phyloP scores from a whole-genome alignment of 1,139 yeast species.

The Lodderomyces margitis region DNA sequence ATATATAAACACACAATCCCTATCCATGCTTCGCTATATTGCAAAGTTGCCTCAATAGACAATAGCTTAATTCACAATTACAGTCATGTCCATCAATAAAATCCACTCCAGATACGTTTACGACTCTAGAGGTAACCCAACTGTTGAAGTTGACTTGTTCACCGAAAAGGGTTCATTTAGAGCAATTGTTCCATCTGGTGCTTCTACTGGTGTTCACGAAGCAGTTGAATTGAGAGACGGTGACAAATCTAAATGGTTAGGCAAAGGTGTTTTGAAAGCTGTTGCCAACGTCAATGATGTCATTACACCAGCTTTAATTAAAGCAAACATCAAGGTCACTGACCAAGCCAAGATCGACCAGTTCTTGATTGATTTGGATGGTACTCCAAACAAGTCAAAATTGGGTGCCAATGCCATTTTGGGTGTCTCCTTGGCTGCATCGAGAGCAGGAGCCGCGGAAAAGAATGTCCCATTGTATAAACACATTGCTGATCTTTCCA shows the following conservation, averaged over 20 bases:
- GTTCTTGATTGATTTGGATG: constrained; percentile 76
- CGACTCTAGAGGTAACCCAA: constrained; percentile 98
- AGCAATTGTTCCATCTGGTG: constrained; percentile 95
- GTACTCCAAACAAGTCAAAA: constrained; percentile 91
- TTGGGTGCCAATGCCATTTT: constrained; percentile 95
- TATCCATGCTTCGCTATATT: too few species aligned
- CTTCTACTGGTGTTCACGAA: constrained; percentile 93
- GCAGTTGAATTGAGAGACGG: constrained; percentile 95
- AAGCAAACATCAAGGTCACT: constrained; percentile 69
- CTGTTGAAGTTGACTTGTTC: constrained; percentile 90
- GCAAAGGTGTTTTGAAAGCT: constrained; percentile 93
- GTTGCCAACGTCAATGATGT: constrained; percentile 85
- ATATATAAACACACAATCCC: too few species aligned
- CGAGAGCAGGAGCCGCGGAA: constrained; percentile 94
- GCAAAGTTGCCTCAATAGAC: too few species aligned
- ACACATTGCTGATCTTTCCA: constrained; percentile 75
- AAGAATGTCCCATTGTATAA: constrained; percentile 82
- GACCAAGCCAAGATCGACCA: constrained; percentile 80
- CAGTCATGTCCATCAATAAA: constrained; percentile 46
- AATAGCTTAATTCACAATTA: too few species aligned
- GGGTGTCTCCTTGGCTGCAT: constrained; percentile 91
- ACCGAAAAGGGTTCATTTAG: constrained; percentile 87
- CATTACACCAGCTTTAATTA: constrained; percentile 84
- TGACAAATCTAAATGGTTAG: constrained; percentile 90
- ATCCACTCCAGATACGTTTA: constrained; percentile 88